Percentiles rank a stretch among this genome's conserved stretches.
These are phyloP conservation scores for Orbilia brochopaga DNA, from an alignment of 2,329 filamentous ascomycete species.

Conservation along the genomic window DNA sequence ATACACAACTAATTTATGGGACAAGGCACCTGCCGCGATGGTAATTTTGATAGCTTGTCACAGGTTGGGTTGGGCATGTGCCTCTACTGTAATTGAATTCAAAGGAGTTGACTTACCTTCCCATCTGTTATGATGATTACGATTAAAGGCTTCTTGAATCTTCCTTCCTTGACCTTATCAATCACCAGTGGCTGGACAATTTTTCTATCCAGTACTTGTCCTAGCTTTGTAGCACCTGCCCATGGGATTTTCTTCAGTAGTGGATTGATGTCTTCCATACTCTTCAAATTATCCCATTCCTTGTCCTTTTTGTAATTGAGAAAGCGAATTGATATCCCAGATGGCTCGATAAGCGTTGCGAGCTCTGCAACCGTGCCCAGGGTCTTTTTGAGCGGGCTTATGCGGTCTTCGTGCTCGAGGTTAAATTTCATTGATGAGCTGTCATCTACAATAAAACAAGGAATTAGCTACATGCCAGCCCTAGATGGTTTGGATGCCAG, in stretches of 20 bases:
- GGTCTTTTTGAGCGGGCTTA: conserved; percentile 9
- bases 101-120: conserved; percentile 17
- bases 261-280: background rate
- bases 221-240: conserved; percentile 19
- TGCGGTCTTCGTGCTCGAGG: conserved; percentile 12
- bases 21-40: too few relatives aligned
- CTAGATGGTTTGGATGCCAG: too few relatives aligned
- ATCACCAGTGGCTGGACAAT: conserved; percentile 41
- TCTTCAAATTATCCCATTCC: conserved; percentile 12
- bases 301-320: conserved; percentile 17
- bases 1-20: too few relatives aligned
- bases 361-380: conserved; percentile 13
- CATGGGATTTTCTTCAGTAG: background rate
- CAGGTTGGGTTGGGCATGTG: too few relatives aligned
- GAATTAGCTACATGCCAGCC: too few relatives aligned
- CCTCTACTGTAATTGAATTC: background rate
- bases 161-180: conserved; percentile 13
- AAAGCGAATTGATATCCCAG: conserved; percentile 36
- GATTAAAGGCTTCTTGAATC: conserved; percentile 32
- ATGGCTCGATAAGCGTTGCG: conserved; percentile 27
- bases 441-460: conserved; percentile 8
- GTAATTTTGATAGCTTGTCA: too few relatives aligned
- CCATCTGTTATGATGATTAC: conserved; percentile 36
- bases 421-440: conserved; percentile 19
- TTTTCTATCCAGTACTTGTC: conserved; percentile 23